These are phyloP conservation scores for Malus sylvestris DNA, from an alignment of 306 rosid species.

Conservation along the genomic window DNA sequence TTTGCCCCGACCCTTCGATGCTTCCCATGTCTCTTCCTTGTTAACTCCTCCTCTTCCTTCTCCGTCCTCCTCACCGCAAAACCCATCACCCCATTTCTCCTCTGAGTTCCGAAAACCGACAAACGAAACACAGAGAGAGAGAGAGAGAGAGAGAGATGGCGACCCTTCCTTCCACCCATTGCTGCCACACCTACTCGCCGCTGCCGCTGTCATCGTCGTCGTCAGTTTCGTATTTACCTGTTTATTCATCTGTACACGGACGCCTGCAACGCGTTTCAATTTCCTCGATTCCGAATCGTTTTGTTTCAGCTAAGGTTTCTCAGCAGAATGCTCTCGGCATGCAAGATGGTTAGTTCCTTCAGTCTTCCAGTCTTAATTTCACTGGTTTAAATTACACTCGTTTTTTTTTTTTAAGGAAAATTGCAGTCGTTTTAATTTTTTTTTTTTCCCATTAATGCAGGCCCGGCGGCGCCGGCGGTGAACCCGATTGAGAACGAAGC, in stretches of 20 bases:
- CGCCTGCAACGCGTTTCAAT: slow-evolving; percentile 19
- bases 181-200: slow-evolving; percentile 24
- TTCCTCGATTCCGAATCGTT: slow-evolving; percentile 29
- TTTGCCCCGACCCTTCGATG: slow-evolving; percentile 27
- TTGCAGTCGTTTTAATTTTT: neutral
- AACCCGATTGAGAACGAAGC: slow-evolving; percentile 32
- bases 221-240: neutral
- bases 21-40: slow-evolving; percentile 25
- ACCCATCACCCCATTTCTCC: no score
- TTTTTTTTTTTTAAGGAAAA: neutral
- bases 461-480: slow-evolving; percentile 35
- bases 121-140: neutral
- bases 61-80: neutral
- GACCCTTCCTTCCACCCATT: slow-evolving; percentile 47
- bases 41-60: neutral
- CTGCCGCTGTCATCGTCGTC: slow-evolving; percentile 6
- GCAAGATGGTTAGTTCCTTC: slow-evolving; percentile 44
- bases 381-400: neutral
- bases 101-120: neutral
- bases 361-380: neutral
- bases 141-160: slow-evolving; percentile 41
- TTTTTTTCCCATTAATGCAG: slow-evolving; percentile 17
- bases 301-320: slow-evolving; percentile 31
- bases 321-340: slow-evolving; percentile 28
- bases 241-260: slow-evolving; percentile 8